Percentiles rank a stretch among this genome's conserved stretches.
phyloP scores from a whole-genome alignment of 2,329 filamentous ascomycete genomes.

The Ceratocystis harringtonii region DNA sequence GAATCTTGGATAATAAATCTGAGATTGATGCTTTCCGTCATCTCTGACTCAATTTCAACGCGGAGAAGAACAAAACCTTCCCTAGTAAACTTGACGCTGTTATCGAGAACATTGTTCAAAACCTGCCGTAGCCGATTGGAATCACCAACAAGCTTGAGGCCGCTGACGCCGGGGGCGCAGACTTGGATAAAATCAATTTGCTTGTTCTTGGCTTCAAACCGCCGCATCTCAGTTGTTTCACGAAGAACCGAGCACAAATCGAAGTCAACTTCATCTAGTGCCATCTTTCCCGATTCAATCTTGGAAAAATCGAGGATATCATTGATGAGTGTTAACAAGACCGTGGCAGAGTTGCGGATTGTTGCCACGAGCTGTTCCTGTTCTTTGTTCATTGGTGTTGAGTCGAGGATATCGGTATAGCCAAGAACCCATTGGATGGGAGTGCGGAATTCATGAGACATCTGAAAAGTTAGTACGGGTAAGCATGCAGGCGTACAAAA shows the following conservation, averaged over 20 bases:
- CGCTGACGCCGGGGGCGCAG: conserved; percentile 42
- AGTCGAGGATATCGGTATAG: conserved; percentile 60
- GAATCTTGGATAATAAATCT: conserved; percentile 63
- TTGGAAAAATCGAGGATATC: conserved; percentile 86
- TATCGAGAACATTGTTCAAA: conserved; percentile 62
- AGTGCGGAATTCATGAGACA: conserved; percentile 67
- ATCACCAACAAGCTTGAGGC: conserved; percentile 65
- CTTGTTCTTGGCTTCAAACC: conserved; percentile 69
- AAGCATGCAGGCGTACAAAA: not conserved
- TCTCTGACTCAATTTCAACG: conserved; percentile 48
- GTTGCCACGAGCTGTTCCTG: conserved; percentile 63
- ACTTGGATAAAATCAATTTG: conserved; percentile 56
- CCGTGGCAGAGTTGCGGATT: conserved; percentile 65
- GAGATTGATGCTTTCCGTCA: conserved; percentile 48
- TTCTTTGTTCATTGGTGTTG: conserved; percentile 52
- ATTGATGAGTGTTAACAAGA: conserved; percentile 74
- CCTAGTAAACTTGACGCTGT: conserved; percentile 61
- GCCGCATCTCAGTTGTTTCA: conserved; percentile 76
- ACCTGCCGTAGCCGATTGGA: conserved; percentile 74
- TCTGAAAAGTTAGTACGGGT: conserved; percentile 26
- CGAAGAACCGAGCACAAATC: conserved; percentile 57
- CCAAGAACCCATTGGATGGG: conserved; percentile 70
- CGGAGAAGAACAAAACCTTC: conserved; percentile 53
- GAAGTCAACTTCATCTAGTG: conserved; percentile 70
- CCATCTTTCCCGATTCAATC: conserved; percentile 60